phyloP scores from a whole-genome alignment of 805 yeast genomes.

The Pichia occidentalis region DNA sequence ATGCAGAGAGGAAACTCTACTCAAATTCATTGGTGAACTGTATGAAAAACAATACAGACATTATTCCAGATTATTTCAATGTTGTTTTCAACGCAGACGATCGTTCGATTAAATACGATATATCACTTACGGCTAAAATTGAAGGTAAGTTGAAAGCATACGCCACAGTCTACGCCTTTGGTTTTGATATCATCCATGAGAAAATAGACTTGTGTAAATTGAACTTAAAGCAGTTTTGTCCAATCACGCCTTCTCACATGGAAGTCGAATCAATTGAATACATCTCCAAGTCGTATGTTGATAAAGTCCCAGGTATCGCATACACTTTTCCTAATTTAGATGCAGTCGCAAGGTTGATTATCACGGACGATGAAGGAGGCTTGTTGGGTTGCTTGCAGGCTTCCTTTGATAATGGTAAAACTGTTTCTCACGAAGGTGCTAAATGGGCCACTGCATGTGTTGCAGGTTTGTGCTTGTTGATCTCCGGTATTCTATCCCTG shows the following conservation, averaged over 20 bases:
- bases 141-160: conserved; percentile 62
- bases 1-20: conserved; percentile 31
- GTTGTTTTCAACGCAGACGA: conserved; percentile 72
- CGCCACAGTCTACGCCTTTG: conserved; percentile 77
- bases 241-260: conserved; percentile 74
- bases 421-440: conserved; percentile 73
- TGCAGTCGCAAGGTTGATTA: conserved; percentile 58
- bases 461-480: conserved; percentile 79
- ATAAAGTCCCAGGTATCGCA: conserved; percentile 75
- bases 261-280: conserved; percentile 68
- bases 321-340: conserved; percentile 83
- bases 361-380: conserved; percentile 32
- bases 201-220: conserved; percentile 56
- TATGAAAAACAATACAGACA: conserved; percentile 63
- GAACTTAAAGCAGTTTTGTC: conserved; percentile 86
- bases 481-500: conserved; percentile 75
- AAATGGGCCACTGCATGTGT: conserved; percentile 93
- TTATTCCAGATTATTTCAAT: conserved; percentile 67
- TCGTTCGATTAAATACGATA: conserved; percentile 57
- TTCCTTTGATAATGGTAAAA: conserved; percentile 66
- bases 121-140: conserved; percentile 65
- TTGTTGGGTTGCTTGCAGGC: conserved; percentile 70
- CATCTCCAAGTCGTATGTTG: conserved; percentile 41
- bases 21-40: conserved; percentile 85
- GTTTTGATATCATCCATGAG: conserved; percentile 59